Conservation (phyloP, 176 grass and related monocot genomes). For the Carex cristatella region DNA sequence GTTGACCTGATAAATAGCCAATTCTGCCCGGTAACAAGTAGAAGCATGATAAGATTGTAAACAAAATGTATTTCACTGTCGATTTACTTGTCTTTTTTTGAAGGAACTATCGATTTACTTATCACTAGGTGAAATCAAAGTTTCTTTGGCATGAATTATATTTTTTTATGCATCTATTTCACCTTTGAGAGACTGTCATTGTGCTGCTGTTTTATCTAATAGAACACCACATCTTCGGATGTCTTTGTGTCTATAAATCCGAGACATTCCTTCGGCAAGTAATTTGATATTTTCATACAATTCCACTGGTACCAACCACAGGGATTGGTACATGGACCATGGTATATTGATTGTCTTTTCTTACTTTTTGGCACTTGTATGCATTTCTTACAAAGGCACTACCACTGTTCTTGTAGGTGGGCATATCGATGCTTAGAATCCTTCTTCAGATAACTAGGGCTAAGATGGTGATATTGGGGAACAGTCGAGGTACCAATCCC, state of each 20-base stretch:
- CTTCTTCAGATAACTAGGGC: slow-evolving; percentile 84
- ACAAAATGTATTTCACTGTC: no score
- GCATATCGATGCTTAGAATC: slow-evolving; percentile 77
- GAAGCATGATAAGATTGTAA: no score
- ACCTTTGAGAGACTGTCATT: not conserved
- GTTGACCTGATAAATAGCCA: not conserved
- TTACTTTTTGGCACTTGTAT: not conserved
- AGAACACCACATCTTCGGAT: not conserved
- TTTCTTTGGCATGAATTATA: not conserved
- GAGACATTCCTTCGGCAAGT: not conserved
- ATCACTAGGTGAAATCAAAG: no score
- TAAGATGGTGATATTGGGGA: slow-evolving; percentile 62
- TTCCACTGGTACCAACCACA: not conserved
- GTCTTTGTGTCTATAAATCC: not conserved
- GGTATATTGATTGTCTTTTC: not conserved
- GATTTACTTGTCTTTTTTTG: no score
- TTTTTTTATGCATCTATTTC: not conserved
- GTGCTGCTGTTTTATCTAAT: not conserved
- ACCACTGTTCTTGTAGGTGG: slow-evolving; percentile 41
- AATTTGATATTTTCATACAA: not conserved
- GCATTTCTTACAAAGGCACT: no score
- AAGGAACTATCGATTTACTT: no score
- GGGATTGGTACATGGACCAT: not conserved
- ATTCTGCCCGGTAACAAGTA: no score
- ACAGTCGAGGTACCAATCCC: slow-evolving; percentile 54